Conservation (phyloP, 108 stramenopile species). For the Pseudonitzschia multiseries region DNA sequence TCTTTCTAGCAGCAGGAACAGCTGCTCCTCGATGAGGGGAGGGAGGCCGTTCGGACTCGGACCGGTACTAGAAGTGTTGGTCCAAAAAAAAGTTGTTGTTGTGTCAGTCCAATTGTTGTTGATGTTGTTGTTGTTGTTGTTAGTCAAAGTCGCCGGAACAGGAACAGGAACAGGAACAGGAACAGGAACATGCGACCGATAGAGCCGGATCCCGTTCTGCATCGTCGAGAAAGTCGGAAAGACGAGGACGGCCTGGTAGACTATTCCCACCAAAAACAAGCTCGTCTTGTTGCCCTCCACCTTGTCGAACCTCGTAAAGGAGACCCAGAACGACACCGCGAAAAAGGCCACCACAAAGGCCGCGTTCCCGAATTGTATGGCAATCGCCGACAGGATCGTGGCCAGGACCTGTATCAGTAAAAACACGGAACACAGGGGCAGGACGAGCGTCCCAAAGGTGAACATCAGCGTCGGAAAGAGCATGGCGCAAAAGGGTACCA, state of each 20-base stretch:
- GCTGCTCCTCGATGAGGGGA: not conserved
- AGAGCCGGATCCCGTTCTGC: not conserved
- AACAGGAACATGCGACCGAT: too few species aligned
- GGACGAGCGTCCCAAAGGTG: conserved; percentile 3
- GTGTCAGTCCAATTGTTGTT: too few species aligned
- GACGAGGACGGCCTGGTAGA: not conserved
- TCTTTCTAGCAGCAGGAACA: not conserved
- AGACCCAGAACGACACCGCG: conserved; percentile 1
- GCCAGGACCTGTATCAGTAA: not conserved
- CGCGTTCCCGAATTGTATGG: not conserved
- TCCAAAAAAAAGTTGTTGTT: too few species aligned
- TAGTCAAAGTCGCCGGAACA: too few species aligned
- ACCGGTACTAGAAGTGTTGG: too few species aligned
- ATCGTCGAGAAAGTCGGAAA: not conserved
- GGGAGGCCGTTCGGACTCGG: too few species aligned
- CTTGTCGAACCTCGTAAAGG: conserved; percentile 13
- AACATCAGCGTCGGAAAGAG: conserved; percentile 19
- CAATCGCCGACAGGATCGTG: conserved; percentile 1
- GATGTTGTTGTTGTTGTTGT: too few species aligned
- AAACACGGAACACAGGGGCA: conserved; percentile 11
- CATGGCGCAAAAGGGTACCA: conserved; percentile 14
- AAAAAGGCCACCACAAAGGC: conserved; percentile 3
- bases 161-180: too few species aligned
- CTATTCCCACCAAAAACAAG: conserved; percentile 10
- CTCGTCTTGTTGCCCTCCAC: not conserved